Conservation (phyloP, 2,329 filamentous ascomycete species). For the Cladorrhinum sp. region DNA sequence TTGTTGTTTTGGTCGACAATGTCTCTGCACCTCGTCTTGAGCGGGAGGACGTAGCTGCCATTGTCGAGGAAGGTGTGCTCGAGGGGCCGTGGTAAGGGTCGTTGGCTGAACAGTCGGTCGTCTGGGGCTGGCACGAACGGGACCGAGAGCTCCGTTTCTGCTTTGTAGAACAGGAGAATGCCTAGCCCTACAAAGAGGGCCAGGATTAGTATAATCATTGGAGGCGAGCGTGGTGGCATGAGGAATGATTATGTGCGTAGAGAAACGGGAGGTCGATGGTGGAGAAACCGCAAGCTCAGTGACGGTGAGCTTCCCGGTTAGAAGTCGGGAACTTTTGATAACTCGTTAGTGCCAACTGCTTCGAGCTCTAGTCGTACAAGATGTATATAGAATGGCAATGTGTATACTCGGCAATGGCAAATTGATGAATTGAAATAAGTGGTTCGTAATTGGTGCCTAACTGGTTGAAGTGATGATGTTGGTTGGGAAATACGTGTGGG, state of each 20-base stretch:
- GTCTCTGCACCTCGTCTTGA: slow-evolving; percentile 58
- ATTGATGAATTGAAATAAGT: not conserved
- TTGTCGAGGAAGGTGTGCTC: slow-evolving; percentile 35
- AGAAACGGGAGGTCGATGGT: no score
- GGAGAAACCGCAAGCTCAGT: not conserved
- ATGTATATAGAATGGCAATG: not conserved
- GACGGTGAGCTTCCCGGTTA: no score
- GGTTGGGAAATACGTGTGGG: not conserved
- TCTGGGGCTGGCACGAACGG: slow-evolving; percentile 51
- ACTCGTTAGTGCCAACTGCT: not conserved
- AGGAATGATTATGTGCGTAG: not conserved
- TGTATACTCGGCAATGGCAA: not conserved
- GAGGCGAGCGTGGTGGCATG: not conserved
- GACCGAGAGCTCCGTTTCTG: slow-evolving; percentile 42
- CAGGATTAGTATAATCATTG: slow-evolving; percentile 40
- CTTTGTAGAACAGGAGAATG: slow-evolving; percentile 43
- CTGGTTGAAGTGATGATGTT: not conserved
- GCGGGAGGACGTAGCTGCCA: slow-evolving; percentile 51
- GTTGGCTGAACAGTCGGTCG: slow-evolving; percentile 46
- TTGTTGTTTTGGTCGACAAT: slow-evolving; percentile 56
- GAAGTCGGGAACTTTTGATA: not conserved
- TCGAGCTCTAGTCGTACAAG: not conserved
- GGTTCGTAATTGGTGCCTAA: not conserved
- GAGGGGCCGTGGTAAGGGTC: slow-evolving; percentile 45
- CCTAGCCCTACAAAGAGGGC: slow-evolving; percentile 37